These are phyloP conservation scores for Aspergillus caelatus DNA, from an alignment of 2,329 filamentous ascomycete species.

Conservation along the genomic window DNA sequence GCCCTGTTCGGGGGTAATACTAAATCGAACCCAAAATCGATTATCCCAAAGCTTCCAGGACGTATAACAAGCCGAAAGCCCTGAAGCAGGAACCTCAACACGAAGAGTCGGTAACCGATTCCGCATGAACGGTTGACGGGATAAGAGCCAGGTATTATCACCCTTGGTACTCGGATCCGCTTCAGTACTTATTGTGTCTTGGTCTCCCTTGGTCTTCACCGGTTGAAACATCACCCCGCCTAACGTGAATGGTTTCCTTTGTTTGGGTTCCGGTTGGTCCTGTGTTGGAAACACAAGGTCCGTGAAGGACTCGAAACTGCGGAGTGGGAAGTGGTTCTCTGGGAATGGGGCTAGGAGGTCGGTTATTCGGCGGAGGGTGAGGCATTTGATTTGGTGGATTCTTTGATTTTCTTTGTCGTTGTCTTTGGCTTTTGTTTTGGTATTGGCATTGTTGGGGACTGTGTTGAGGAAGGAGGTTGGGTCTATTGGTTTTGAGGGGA, in stretches of 20 bases:
- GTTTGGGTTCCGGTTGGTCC: background rate
- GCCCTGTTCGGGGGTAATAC: slow-evolving; percentile 27
- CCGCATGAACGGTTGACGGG: slow-evolving; percentile 41
- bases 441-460: background rate
- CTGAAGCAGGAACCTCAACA: slow-evolving; percentile 21
- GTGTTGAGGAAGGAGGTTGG: slow-evolving; percentile 7
- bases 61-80: slow-evolving; percentile 5
- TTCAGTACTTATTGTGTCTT: background rate
- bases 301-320: slow-evolving; percentile 46
- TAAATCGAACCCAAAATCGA: slow-evolving; percentile 58
- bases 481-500: slow-evolving; percentile 22
- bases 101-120: slow-evolving; percentile 25
- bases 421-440: background rate
- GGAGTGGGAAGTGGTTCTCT: slow-evolving; percentile 44
- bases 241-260: slow-evolving; percentile 44
- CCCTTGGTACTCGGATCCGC: background rate
- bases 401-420: slow-evolving; percentile 12
- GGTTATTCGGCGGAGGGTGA: slow-evolving; percentile 52
- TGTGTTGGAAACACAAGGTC: slow-evolving; percentile 44
- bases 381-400: slow-evolving; percentile 39
- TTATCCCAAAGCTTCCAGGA: slow-evolving; percentile 55
- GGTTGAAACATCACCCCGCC: slow-evolving; percentile 54
- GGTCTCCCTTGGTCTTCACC: slow-evolving; percentile 18
- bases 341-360: slow-evolving; percentile 52
- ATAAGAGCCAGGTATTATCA: slow-evolving; percentile 40